These are phyloP conservation scores for Syzygium aqueum DNA, from an alignment of 345 rosid species.

Conservation along the genomic window DNA sequence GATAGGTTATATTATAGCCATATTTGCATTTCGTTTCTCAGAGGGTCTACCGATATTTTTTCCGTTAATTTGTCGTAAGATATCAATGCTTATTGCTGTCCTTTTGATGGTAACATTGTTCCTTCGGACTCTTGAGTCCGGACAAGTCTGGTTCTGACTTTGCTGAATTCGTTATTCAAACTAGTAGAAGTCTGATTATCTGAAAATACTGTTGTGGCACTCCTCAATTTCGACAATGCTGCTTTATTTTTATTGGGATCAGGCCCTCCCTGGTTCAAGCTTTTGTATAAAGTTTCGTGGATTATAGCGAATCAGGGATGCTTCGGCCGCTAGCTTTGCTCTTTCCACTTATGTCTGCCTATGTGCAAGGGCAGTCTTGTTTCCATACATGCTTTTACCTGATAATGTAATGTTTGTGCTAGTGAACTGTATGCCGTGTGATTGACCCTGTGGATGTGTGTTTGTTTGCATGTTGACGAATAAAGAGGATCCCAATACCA, in stretches of 20 bases:
- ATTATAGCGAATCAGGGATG: not conserved
- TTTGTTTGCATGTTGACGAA: conserved; percentile 61
- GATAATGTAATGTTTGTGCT: conserved; percentile 12
- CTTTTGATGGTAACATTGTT: not conserved
- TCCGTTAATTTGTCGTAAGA: not conserved
- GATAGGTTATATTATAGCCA: not conserved
- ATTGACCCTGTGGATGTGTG: conserved; percentile 55
- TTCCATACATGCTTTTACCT: not conserved
- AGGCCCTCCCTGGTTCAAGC: not conserved
- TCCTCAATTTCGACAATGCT: not conserved
- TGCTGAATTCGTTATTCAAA: not conserved
- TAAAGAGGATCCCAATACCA: conserved; percentile 73
- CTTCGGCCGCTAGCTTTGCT: not conserved
- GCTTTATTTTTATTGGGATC: not conserved
- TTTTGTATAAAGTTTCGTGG: not conserved
- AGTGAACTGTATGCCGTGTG: conserved; percentile 40
- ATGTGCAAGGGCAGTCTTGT: not conserved
- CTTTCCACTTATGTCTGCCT: not conserved
- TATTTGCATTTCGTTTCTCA: not conserved
- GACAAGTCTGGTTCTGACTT: not conserved
- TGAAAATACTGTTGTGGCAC: not conserved
- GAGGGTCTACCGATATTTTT: not conserved
- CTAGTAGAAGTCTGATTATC: not conserved
- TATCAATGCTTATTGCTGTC: not conserved
- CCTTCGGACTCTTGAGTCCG: not conserved